Evolutionary conservation across 805 yeast species (phyloP).

Genomic region (Kockiozyma suomiensis): DNA sequence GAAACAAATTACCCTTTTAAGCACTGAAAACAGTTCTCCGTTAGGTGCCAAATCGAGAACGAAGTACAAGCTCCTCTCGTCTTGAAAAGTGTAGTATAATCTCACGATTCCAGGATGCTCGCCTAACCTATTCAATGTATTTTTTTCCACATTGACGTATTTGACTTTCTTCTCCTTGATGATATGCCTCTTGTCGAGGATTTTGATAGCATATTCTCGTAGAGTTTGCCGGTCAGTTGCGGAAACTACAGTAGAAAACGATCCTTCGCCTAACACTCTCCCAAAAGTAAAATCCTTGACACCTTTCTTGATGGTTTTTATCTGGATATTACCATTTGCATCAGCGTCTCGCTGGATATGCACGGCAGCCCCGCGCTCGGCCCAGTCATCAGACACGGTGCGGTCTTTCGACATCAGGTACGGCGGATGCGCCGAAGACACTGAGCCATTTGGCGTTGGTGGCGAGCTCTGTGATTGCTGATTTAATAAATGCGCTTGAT

Average conservation of each 20-base stretch:
- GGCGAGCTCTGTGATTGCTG: constrained; percentile 10
- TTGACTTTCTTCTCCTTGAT: constrained; percentile 93
- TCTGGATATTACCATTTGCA: constrained; percentile 54
- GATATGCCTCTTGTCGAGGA: constrained; percentile 87
- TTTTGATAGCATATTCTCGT: constrained; percentile 85
- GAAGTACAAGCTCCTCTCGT: constrained; percentile 80
- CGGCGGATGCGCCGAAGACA: not conserved
- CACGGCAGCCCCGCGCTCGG: constrained; percentile 62
- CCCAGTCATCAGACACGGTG: constrained; percentile 51
- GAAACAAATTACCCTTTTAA: constrained; percentile 52
- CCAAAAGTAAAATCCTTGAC: constrained; percentile 90
- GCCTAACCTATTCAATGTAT: constrained; percentile 82
- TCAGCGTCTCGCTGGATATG: constrained; percentile 51
- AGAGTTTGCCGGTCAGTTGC: constrained; percentile 77
- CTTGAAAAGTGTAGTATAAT: constrained; percentile 92
- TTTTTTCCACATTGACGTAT: constrained; percentile 93
- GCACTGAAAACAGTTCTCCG: constrained; percentile 85
- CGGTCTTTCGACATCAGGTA: constrained; percentile 4
- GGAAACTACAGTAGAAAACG: constrained; percentile 89
- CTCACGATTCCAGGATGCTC: constrained; percentile 95
- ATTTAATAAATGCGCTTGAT: constrained; percentile 5
- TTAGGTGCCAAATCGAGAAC: constrained; percentile 93
- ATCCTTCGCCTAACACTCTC: constrained; percentile 88
- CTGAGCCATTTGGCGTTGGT: not conserved
- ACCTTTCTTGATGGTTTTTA: constrained; percentile 53